A percentile compares a stretch with the other conserved stretches of the same genome.
Conservation (phyloP, 163 green algal genomes). For the Prototheca cutis region DNA sequence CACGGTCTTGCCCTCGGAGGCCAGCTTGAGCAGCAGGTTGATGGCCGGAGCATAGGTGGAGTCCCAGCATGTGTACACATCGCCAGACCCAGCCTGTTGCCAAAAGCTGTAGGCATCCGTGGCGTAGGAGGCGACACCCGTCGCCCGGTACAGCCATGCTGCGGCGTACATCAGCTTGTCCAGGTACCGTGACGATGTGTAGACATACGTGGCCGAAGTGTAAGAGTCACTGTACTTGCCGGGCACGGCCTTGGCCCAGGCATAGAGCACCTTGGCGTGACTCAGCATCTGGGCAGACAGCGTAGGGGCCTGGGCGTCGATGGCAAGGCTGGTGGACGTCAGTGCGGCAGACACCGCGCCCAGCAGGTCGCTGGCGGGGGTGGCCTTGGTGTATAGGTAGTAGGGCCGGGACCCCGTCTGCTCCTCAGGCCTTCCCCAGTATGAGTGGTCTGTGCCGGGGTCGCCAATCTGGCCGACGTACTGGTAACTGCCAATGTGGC, state of each 20-base stretch:
- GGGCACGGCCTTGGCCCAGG: constrained; percentile 7
- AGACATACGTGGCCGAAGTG: constrained; percentile 11
- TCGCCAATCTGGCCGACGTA: constrained; percentile 25
- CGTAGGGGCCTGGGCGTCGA: background rate
- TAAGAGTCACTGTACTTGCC: constrained; percentile 15
- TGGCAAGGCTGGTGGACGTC: constrained; percentile 14
- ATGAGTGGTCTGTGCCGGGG: constrained; percentile 14
- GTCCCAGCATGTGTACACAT: constrained; percentile 23
- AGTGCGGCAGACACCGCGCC: constrained; percentile 21
- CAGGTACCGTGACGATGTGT: constrained; percentile 12
- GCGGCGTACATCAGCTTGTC: constrained; percentile 28
- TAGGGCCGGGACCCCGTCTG: constrained; percentile 5
- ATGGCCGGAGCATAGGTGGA: constrained; percentile 22
- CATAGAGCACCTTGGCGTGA: constrained; percentile 19
- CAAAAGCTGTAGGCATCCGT: constrained; percentile 4
- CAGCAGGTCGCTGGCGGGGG: constrained; percentile 16
- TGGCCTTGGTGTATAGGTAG: constrained; percentile 7
- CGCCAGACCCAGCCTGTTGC: background rate
- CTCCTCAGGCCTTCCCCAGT: constrained; percentile 15
- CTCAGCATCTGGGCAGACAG: constrained; percentile 12
- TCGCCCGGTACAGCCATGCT: constrained; percentile 28
- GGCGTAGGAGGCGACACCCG: constrained; percentile 4
- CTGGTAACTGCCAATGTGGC: constrained; percentile 8
- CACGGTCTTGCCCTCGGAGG: background rate
- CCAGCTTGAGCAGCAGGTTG: constrained; percentile 23